Base-by-base conservation (phyloP, 164 flowering plant genomes). In the Hamamelis virginiana region DNA sequence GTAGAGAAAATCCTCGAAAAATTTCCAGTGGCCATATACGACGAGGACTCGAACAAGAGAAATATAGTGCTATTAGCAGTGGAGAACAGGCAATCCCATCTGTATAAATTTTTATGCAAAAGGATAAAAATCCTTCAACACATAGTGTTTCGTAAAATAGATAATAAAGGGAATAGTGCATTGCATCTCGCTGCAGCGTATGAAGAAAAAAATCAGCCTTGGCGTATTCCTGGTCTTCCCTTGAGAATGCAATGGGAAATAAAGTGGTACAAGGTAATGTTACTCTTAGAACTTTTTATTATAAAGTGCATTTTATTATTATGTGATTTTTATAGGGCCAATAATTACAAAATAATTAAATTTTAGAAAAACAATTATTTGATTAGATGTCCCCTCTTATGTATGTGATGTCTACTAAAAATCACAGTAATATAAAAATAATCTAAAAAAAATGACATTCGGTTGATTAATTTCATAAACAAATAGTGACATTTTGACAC, bases 241-340 rank as follows among this genome's bases (percentile, higher is more conserved):
- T n/a, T 62, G 33, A 27, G 45, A 62, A 62, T 33, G 41, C 2
- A 33, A 33, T 33, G 41, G 41, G 41, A 33, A 33, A 33, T 33
- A 2, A 33, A 6, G 52, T 62, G 65, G 65, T 62, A 44, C 52
- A 9, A 62, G 65, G 65, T 62, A 61, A n/a, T n/a, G n/a, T n/a
- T n/a, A n/a, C n/a, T n/a, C n/a, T n/a, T n/a, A n/a, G n/a, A n/a
- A n/a, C n/a, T n/a, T n/a, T n/a, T n/a, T n/a, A n/a, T n/a, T n/a
- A n/a, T n/a, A n/a, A n/a, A n/a, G n/a, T n/a, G n/a, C n/a, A n/a
- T n/a, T n/a, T n/a, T n/a, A n/a, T n/a, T n/a, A n/a, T n/a, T n/a
- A n/a, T n/a, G n/a, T n/a, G n/a, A n/a, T n/a, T n/a, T n/a, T n/a
- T n/a, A n/a, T n/a, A n/a, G n/a, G n/a, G n/a, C n/a, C n/a, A n/a